Conservation (phyloP, 345 rosid genomes). For the Populus pruinosa region DNA sequence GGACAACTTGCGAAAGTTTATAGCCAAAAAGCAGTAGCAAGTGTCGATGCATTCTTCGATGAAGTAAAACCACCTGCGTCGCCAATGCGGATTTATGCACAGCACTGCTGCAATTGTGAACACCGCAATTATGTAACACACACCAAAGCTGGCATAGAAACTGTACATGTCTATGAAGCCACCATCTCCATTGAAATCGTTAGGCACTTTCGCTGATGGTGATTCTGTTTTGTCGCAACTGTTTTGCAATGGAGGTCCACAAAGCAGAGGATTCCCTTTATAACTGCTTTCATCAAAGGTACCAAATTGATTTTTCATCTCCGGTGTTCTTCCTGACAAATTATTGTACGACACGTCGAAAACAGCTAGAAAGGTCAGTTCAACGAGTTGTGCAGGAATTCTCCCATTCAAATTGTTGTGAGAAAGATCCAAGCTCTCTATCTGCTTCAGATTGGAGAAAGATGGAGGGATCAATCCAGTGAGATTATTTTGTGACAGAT, state of each 20-base stretch:
- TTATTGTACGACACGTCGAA: slow-evolving; percentile 39
- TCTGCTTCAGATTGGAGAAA: slow-evolving; percentile 17
- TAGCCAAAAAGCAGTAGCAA: not conserved
- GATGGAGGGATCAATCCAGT: slow-evolving; percentile 18
- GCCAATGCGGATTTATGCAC: slow-evolving; percentile 12
- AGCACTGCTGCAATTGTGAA: not conserved
- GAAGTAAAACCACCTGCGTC: slow-evolving; percentile 8
- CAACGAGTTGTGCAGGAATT: slow-evolving; percentile 23
- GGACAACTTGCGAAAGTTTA: not conserved
- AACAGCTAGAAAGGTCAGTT: slow-evolving; percentile 8
- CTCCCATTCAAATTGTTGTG: slow-evolving; percentile 20
- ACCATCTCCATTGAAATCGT: not conserved
- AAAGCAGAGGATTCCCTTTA: slow-evolving; percentile 26
- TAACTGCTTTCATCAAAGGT: slow-evolving; percentile 20
- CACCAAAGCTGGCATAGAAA: slow-evolving; percentile 5
- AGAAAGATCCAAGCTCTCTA: slow-evolving; percentile 40
- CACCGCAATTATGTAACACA: not conserved
- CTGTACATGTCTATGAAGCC: slow-evolving; percentile 5
- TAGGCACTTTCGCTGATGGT: not conserved
- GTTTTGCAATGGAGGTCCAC: slow-evolving; percentile 17
- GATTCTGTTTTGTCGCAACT: not conserved
- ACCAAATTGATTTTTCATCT: slow-evolving; percentile 14
- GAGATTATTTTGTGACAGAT: slow-evolving; percentile 36
- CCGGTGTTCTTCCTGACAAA: slow-evolving; percentile 21
- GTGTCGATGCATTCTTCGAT: not conserved